Conservation (phyloP, 140 eudicot genomes). For the Stevia rebaudiana region DNA sequence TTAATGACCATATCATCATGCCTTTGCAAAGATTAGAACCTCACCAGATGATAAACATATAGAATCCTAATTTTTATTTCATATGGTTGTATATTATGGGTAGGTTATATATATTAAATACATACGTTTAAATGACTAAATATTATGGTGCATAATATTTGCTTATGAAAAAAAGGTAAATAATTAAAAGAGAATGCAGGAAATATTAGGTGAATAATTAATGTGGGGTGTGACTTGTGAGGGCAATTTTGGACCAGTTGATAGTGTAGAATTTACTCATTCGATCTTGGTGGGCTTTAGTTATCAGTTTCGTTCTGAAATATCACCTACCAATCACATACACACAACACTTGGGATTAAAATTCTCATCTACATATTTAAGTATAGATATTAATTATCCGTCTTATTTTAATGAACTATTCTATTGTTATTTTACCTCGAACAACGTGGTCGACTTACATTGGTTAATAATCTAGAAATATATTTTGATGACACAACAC, state of each 20-base stretch:
- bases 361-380: too few species aligned
- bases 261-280: slow-evolving; percentile 16
- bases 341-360: too few species aligned
- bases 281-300: slow-evolving; percentile 17
- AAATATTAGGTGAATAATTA: slow-evolving; percentile 23
- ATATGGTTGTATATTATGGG: too few species aligned
- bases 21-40: too few species aligned
- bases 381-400: neutral
- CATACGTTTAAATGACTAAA: too few species aligned
- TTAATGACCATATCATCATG: too few species aligned
- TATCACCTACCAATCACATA: neutral
- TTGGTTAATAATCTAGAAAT: neutral
- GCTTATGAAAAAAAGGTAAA: neutral
- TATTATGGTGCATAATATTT: neutral
- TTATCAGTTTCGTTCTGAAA: neutral
- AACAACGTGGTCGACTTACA: slow-evolving; percentile 12
- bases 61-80: too few species aligned
- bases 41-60: too few species aligned
- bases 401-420: neutral
- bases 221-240: slow-evolving; percentile 17
- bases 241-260: slow-evolving; percentile 23
- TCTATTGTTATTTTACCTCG: neutral
- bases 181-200: slow-evolving; percentile 15
- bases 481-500: slow-evolving; percentile 25
- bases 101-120: too few species aligned